Conservation (phyloP, 768 basidiomycete species). For the Epithele typhae region DNA sequence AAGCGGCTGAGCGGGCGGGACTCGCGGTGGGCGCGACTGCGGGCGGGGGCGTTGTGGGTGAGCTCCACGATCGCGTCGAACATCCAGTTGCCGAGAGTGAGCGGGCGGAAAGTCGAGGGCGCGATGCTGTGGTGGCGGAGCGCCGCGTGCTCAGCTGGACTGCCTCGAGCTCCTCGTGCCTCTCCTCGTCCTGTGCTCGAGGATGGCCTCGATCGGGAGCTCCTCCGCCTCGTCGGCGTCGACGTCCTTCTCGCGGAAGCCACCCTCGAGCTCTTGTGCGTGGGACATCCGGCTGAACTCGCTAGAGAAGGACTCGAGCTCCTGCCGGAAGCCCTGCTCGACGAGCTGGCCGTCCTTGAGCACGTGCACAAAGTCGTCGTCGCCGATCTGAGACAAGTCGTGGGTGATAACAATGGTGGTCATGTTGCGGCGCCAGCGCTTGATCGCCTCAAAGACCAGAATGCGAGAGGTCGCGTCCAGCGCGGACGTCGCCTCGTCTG, state of each 20-base stretch:
- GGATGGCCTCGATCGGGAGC: constrained; percentile 42
- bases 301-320: constrained; percentile 62
- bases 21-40: constrained; percentile 23
- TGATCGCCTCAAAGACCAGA: constrained; percentile 74
- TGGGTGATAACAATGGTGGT: constrained; percentile 96
- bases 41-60: constrained; percentile 31
- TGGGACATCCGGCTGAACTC: constrained; percentile 72
- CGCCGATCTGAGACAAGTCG: constrained; percentile 79
- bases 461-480: constrained; percentile 85
- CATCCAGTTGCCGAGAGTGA: constrained; percentile 81
- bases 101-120: constrained; percentile 41
- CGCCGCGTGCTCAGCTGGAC: constrained; percentile 24
- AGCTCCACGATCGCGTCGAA: constrained; percentile 72
- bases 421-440: constrained; percentile 65
- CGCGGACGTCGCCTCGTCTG: constrained; percentile 80
- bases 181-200: constrained; percentile 43
- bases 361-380: constrained; percentile 87
- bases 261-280: constrained; percentile 49
- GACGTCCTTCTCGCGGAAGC: constrained; percentile 37
- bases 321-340: constrained; percentile 83
- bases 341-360: constrained; percentile 76
- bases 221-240: constrained; percentile 28
- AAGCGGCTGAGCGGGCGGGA: constrained; percentile 30
- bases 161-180: constrained; percentile 25
- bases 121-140: constrained; percentile 41